Conservation (phyloP, 306 rosid genomes). For the Vigna trinervia region DNA sequence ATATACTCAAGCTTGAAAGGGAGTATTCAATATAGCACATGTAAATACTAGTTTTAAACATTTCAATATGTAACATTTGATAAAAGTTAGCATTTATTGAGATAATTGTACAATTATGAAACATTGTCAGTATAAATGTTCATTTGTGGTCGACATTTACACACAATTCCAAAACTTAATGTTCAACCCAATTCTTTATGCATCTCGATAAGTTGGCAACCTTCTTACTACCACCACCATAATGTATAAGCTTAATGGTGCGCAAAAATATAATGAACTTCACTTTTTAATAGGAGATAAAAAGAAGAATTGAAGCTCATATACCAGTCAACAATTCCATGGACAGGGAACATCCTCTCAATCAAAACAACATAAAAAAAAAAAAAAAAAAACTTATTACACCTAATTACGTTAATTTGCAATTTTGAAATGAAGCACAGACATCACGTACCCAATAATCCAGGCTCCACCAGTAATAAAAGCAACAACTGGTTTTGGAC, state of each 20-base stretch:
- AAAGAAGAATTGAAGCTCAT: constrained; percentile 14
- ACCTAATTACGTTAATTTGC: constrained; percentile 6
- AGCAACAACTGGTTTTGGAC: constrained; percentile 88
- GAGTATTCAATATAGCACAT: neutral
- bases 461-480: constrained; percentile 97
- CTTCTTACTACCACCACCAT: constrained; percentile 19
- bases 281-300: neutral
- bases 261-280: constrained; percentile 25
- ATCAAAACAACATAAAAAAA: neutral
- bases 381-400: neutral
- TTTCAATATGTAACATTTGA: neutral
- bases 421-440: constrained; percentile 29
- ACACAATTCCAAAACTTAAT: neutral
- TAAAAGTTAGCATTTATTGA: neutral
- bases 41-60: neutral
- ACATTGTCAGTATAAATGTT: neutral
- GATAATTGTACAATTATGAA: neutral
- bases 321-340: constrained; percentile 16
- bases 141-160: neutral
- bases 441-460: constrained; percentile 85
- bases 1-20: neutral
- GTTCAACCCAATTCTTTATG: neutral
- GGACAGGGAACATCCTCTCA: constrained; percentile 26
- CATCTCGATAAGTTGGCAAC: neutral
- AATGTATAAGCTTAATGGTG: constrained; percentile 27